Conservation (phyloP, 2,329 filamentous ascomycete species). For the Aspergillus jensenii region DNA sequence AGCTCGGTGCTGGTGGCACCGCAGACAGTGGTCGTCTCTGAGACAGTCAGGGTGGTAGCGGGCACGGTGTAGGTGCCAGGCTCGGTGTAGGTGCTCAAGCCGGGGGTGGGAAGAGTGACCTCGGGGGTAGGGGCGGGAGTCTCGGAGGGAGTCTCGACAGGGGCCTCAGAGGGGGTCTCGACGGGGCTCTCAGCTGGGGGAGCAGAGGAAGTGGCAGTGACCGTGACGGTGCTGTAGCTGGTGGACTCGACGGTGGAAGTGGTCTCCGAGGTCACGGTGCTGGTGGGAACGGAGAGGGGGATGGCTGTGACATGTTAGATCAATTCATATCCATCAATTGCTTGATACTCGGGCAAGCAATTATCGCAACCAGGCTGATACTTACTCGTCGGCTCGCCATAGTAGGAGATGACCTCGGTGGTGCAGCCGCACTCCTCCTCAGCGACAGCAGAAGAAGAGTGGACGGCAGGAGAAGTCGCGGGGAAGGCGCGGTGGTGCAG, state of each 20-base stretch:
- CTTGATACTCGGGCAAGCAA: not conserved
- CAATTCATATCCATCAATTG: not conserved
- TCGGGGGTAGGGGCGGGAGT: constrained; percentile 18
- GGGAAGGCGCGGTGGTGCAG: constrained; percentile 53
- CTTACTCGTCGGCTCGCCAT: constrained; percentile 65
- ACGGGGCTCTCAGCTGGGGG: not conserved
- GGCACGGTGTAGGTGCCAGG: constrained; percentile 75
- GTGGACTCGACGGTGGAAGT: constrained; percentile 16
- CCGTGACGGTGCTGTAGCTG: constrained; percentile 20
- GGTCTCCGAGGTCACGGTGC: constrained; percentile 24
- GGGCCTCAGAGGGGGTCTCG: not conserved
- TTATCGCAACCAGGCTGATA: constrained; percentile 13
- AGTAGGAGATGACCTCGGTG: constrained; percentile 71
- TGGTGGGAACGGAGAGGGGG: constrained; percentile 22
- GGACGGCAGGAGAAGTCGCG: constrained; percentile 25
- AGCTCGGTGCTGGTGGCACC: constrained; percentile 62
- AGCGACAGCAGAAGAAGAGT: constrained; percentile 27
- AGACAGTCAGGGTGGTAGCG: constrained; percentile 68
- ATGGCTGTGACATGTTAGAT: constrained; percentile 38
- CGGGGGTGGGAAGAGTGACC: constrained; percentile 46
- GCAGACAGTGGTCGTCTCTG: constrained; percentile 66
- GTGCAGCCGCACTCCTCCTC: constrained; percentile 65
- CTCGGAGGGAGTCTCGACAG: constrained; percentile 1
- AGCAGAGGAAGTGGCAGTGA: not conserved
- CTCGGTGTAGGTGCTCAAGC: constrained; percentile 57